Conservation (phyloP, 306 rosid genomes). For the Lathyrus aphaca region DNA sequence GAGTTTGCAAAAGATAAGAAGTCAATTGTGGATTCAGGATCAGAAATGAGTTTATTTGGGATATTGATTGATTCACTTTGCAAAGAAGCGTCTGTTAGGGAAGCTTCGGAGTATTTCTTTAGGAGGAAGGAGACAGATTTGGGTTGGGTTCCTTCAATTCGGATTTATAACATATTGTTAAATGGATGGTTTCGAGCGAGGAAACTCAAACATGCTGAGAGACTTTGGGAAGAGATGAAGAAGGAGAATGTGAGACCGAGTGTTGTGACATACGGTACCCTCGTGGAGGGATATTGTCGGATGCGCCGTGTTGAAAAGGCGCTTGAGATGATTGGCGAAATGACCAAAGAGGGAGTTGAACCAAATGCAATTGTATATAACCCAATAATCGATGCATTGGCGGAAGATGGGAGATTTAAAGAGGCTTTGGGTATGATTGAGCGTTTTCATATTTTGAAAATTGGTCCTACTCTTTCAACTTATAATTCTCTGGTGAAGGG, state of each 20-base stretch:
- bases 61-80: slow-evolving; percentile 84
- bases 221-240: slow-evolving; percentile 83
- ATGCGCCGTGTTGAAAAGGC: slow-evolving; percentile 76
- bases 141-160: slow-evolving; percentile 57
- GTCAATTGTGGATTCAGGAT: slow-evolving; percentile 44
- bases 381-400: slow-evolving; percentile 82
- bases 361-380: slow-evolving; percentile 82
- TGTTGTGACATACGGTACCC: slow-evolving; percentile 93
- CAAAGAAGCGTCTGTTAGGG: slow-evolving; percentile 67
- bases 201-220: slow-evolving; percentile 79
- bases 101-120: slow-evolving; percentile 46
- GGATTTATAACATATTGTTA: slow-evolving; percentile 64
- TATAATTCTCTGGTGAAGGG: slow-evolving; percentile 87
- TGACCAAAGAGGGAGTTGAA: slow-evolving; percentile 69
- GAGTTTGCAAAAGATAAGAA: slow-evolving; percentile 60
- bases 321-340: slow-evolving; percentile 68
- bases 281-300: slow-evolving; percentile 86
- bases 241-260: slow-evolving; percentile 65
- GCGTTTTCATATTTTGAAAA: slow-evolving; percentile 68
- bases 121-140: slow-evolving; percentile 39
- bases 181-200: slow-evolving; percentile 88
- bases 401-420: slow-evolving; percentile 77
- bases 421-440: slow-evolving; percentile 89
- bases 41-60: slow-evolving; percentile 71
- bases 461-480: slow-evolving; percentile 82